Base-by-base conservation (phyloP, 352 stramenopile genomes). In the Plasmopara muralis region DNA sequence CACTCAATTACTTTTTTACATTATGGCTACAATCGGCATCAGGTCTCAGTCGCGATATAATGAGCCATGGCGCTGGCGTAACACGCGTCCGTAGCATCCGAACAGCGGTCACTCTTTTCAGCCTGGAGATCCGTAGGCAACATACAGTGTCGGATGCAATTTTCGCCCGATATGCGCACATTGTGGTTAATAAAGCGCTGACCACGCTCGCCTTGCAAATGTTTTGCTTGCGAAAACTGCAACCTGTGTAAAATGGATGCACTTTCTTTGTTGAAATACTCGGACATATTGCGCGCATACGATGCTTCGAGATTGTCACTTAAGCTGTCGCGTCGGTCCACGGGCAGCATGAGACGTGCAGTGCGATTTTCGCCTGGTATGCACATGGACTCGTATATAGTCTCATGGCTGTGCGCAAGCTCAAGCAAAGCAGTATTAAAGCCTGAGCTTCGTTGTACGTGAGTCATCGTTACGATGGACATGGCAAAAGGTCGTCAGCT, bases 321-420 rank as follows among this genome's bases (percentile, higher is more conserved):
- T 44, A 53, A 71, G 54, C 53, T 64, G 53, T 78, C 70, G 16
- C 43, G 57, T 13, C 51, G 51, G 60, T 84, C 58, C 43, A 75
- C 66, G 16, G 68, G 68, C 40, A 84, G 63, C 53, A 66, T 57
- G 40, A 47, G 62, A 51, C 70, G 64, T 53, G 60, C 65, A 43
- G 57, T 68, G 48, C 70, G 58, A 43, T 81, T 65, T 59, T 84
- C 73, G 53, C 73, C 70, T 29, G 73, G 74, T 68, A 84, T 84
- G 63, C 70, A 70, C 63, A 68, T 74, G 62, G 62, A 57, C 35
- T 79, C 68, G 62, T 84, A 84, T 58, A 84, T 82, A 42, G 70
- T 80, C 48, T 46, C 41, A n/a, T 62, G 56, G 47, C 55, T 62
- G 47, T 62, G 57, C 43, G 65, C 49, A 10, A 60, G 43, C 42